Base-by-base conservation (phyloP, 2,329 filamentous ascomycete genomes). In the Huntiella decipiens region DNA sequence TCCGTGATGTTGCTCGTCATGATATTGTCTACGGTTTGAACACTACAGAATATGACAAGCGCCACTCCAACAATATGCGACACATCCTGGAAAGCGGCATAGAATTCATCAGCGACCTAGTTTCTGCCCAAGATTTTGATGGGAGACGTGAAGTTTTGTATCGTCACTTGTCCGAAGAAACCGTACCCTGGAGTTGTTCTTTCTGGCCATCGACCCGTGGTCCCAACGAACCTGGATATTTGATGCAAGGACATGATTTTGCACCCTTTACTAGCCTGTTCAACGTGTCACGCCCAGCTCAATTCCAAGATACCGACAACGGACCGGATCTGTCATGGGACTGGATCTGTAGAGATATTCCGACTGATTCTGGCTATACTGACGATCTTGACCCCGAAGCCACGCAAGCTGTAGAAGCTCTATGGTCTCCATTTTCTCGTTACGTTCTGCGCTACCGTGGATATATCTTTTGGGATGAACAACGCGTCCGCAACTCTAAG, bases 1-100 rank as follows among this genome's bases (percentile, higher is more conserved):
- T 50, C 22, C 48, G 48, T 13, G 33, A 46, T n/a, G 45, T 50
- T n/a, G 48, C 48, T 10, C 48, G 48, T 35, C 42, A 50, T 45
- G 48, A 50, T 12, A 28, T 50, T 34, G 38, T 43, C 28, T 50
- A 50, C 17, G 48, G 48, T 10, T 43, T 41, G 13, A 17, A 50
- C 33, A 34, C 38, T 41, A 41, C 47, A 3, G 44, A 47, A 16
- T 50, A 47, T 32, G 40, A 44, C 13, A 40, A 47, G 16, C 44
- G 44, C 13, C 44, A 47, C 28, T 50, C 44, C 11, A 44, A 41
- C 5, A 32, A 33, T 19, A 50, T 47, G 45, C 48, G 44, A 3
- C 42, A 50, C 16, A 16, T 50, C 6, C 31, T 50, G 16, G 48
- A 50, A 34, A 47, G 35, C 7, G 48, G 48, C 19, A 33, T 47